Evolutionary conservation across 2,329 filamentous ascomycete genomes (phyloP).

Genomic region (Hypomyces perniciosus): DNA sequence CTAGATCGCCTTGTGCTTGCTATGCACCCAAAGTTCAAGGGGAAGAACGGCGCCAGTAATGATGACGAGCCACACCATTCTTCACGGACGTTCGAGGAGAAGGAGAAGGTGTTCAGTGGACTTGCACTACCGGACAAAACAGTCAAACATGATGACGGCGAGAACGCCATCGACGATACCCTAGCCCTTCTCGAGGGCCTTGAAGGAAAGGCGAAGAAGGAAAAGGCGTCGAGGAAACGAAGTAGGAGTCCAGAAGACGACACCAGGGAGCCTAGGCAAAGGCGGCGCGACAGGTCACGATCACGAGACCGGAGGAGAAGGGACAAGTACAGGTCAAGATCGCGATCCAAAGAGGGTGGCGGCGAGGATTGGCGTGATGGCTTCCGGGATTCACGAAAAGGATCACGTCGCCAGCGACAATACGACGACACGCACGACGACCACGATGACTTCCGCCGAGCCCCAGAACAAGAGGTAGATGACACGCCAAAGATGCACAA

Average conservation of each 20-base stretch:
- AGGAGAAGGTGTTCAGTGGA: constrained; percentile 84
- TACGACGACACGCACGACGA: constrained; percentile 38
- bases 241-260: constrained; percentile 53
- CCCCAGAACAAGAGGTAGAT: constrained; percentile 70
- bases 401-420: constrained; percentile 32
- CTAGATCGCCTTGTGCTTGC: constrained; percentile 82
- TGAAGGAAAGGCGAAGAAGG: constrained; percentile 58
- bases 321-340: constrained; percentile 29
- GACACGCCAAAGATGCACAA: constrained; percentile 77
- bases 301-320: constrained; percentile 34
- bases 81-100: constrained; percentile 55
- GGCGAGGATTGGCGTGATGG: constrained; percentile 43
- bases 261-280: constrained; percentile 34
- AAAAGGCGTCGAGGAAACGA: constrained; percentile 47
- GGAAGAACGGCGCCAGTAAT: constrained; percentile 36
- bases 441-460: constrained; percentile 57
- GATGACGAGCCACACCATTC: constrained; percentile 36
- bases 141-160: constrained; percentile 30
- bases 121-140: constrained; percentile 79
- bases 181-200: constrained; percentile 85
- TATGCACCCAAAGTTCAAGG: constrained; percentile 86
- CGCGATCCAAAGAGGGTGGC: constrained; percentile 33
- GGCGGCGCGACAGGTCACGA: constrained; percentile 35
- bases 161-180: constrained; percentile 82
- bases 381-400: constrained; percentile 25